These are phyloP conservation scores for Solanum infundibuliforme DNA, from an alignment of 257 asterid genomes.

Conservation along the genomic window DNA sequence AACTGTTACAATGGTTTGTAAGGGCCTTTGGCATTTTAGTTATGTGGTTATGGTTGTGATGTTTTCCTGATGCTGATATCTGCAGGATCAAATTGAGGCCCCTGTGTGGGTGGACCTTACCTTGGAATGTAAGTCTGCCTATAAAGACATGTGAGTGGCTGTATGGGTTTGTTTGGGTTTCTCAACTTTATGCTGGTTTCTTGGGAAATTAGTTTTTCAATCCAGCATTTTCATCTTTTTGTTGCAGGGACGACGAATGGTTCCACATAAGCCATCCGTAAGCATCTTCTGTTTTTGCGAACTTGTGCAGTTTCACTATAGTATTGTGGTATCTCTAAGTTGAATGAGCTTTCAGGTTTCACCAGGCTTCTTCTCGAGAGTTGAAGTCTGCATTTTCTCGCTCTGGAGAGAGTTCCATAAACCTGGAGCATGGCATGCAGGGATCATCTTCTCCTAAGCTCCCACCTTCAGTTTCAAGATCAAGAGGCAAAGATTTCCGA, in stretches of 20 bases:
- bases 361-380: conserved; percentile 23
- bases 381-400: conserved; percentile 12
- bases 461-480: conserved; percentile 31
- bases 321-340: neutral
- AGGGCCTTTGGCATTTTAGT: neutral
- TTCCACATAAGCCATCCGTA: conserved; percentile 34
- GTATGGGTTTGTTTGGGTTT: neutral
- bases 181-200: neutral
- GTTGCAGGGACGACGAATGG: conserved; percentile 46
- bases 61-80: neutral
- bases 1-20: neutral
- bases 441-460: conserved; percentile 27
- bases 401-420: neutral
- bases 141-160: conserved; percentile 22
- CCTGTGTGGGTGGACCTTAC: conserved; percentile 40
- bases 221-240: neutral
- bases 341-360: conserved; percentile 24
- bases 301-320: neutral
- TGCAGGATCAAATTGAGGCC: conserved; percentile 43
- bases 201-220: neutral
- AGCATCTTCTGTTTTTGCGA: conserved; percentile 2
- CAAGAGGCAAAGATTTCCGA: conserved; percentile 27
- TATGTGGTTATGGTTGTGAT: neutral
- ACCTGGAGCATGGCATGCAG: neutral
- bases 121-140: conserved; percentile 20